Percentiles rank a stretch among this genome's conserved stretches.
Evolutionary conservation across 352 stramenopile species (phyloP).

Genomic region (Aphanomyces invadans): DNA sequence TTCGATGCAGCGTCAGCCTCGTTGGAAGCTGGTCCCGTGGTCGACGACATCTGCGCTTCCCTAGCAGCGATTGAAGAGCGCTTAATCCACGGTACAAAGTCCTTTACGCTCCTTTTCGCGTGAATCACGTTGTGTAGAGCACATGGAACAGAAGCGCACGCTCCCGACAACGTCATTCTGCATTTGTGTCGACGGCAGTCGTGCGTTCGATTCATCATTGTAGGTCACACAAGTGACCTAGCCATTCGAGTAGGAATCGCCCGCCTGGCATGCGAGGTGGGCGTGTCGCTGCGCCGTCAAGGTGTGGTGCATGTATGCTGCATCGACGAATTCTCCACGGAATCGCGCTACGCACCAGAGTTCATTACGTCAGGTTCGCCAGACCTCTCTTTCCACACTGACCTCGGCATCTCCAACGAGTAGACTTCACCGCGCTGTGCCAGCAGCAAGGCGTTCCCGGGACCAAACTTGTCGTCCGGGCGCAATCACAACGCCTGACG

Average conservation of each 20-base stretch:
- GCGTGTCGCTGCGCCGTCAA: not conserved
- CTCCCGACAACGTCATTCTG: slow-evolving; percentile 10
- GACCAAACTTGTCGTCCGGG: not conserved
- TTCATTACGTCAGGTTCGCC: not conserved
- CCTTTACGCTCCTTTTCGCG: not conserved
- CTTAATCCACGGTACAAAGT: not conserved
- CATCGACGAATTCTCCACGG: slow-evolving; percentile 17
- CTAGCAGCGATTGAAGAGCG: not conserved
- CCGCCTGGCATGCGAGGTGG: slow-evolving; percentile 5
- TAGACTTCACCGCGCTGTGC: slow-evolving; percentile 1
- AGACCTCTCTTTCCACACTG: not conserved
- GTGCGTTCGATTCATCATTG: not conserved
- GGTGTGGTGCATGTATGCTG: slow-evolving; percentile 4
- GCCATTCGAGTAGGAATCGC: not conserved
- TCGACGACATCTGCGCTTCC: not conserved
- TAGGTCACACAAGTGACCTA: not conserved
- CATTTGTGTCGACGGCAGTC: slow-evolving; percentile 17
- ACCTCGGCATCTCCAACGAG: too few species aligned
- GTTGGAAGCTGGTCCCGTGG: not conserved
- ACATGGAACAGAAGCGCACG: not conserved
- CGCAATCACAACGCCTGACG: slow-evolving; percentile 7
- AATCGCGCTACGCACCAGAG: not conserved
- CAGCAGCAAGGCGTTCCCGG: not conserved
- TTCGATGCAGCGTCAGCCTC: not conserved
- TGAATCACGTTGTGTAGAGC: not conserved